These are phyloP conservation scores for Nicotiana noctiflora DNA, from an alignment of 257 asterid genomes.

Conservation along the genomic window DNA sequence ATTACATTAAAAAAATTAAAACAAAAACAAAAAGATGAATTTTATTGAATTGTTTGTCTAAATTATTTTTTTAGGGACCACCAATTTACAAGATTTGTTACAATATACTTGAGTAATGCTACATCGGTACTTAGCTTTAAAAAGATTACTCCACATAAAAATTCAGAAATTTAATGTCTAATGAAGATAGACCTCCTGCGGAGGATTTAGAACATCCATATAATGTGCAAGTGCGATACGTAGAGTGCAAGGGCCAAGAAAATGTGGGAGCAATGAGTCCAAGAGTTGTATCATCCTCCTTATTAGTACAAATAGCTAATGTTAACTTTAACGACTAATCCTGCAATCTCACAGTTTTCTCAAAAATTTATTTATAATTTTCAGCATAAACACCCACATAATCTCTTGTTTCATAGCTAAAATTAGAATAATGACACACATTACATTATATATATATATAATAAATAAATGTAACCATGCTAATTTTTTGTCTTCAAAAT, in stretches of 20 bases:
- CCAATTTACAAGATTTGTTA: too few relatives aligned
- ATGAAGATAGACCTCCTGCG: slow-evolving; percentile 35
- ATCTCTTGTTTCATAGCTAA: slow-evolving; percentile 56
- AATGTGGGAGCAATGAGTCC: slow-evolving; percentile 26
- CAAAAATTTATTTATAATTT: slow-evolving; percentile 49
- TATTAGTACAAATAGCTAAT: slow-evolving; percentile 48
- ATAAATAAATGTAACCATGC: too few relatives aligned
- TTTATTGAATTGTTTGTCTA: too few relatives aligned
- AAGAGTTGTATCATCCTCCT: slow-evolving; percentile 49
- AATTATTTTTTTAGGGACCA: too few relatives aligned
- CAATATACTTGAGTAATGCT: too few relatives aligned
- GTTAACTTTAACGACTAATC: slow-evolving; percentile 40
- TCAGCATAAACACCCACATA: slow-evolving; percentile 71
- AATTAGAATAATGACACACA: too few relatives aligned
- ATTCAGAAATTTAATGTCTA: background rate
- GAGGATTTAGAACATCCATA: slow-evolving; percentile 63
- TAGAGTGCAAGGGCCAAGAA: slow-evolving; percentile 65
- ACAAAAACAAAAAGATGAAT: too few relatives aligned
- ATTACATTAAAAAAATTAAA: too few relatives aligned
- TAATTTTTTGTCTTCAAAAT: too few relatives aligned
- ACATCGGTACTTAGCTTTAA: too few relatives aligned
- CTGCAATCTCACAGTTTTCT: slow-evolving; percentile 48
- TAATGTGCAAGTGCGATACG: slow-evolving; percentile 49
- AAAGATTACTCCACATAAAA: too few relatives aligned
- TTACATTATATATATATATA: too few relatives aligned